Evolutionary conservation across 305 asterid species (phyloP).

Genomic region (Fraxinus latifolia): DNA sequence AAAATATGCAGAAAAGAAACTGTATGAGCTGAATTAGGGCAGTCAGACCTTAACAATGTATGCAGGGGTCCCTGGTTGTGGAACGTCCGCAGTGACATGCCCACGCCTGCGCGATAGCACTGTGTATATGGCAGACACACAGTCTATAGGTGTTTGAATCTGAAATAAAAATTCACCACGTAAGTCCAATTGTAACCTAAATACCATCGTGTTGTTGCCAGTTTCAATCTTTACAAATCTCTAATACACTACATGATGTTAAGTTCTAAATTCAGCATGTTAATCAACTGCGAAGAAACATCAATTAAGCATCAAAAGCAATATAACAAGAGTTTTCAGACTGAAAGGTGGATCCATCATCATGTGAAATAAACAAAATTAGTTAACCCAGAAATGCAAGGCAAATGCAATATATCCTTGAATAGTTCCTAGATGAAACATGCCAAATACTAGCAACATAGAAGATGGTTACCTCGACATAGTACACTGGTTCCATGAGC

Average conservation of each 20-base stretch:
- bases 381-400: background rate
- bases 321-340: background rate
- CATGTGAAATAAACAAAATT: background rate
- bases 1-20: background rate
- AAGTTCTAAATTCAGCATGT: background rate
- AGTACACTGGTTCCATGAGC: constrained; percentile 95
- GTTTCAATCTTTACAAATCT: background rate
- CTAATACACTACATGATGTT: background rate
- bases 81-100: constrained; percentile 92
- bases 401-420: background rate
- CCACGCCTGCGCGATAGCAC: constrained; percentile 93
- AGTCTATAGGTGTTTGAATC: constrained; percentile 96
- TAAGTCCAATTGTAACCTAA: constrained; percentile 19
- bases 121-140: constrained; percentile 90
- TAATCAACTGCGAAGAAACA: background rate
- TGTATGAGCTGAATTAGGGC: background rate
- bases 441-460: background rate
- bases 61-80: constrained; percentile 96
- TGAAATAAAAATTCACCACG: constrained; percentile 31
- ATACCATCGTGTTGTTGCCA: background rate
- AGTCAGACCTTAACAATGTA: constrained; percentile 82
- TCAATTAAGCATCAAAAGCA: background rate
- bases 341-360: background rate
- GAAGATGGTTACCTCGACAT: constrained; percentile 60
- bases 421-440: background rate